phyloP scores from a whole-genome alignment of 2,329 filamentous ascomycete species.

The Fusarium subtropicale region DNA sequence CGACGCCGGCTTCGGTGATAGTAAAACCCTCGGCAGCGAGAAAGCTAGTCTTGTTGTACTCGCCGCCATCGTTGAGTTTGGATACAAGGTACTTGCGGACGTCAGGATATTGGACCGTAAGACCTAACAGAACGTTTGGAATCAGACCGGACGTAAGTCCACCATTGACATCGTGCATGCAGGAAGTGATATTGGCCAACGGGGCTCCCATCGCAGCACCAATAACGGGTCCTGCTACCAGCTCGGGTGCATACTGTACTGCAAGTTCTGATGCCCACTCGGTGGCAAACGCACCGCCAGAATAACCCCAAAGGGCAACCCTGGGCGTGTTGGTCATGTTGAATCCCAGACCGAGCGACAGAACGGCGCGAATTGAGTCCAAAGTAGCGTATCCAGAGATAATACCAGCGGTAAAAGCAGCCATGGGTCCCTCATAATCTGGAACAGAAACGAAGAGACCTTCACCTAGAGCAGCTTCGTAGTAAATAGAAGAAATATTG shows the following conservation, averaged over 20 bases:
- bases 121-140: constrained; percentile 33
- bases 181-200: constrained; percentile 54
- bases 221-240: constrained; percentile 53
- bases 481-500: background rate
- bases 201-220: constrained; percentile 63
- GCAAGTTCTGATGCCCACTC: constrained; percentile 66
- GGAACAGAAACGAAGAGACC: constrained; percentile 55
- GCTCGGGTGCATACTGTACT: constrained; percentile 63
- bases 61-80: constrained; percentile 26
- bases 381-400: constrained; percentile 58
- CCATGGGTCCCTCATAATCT: constrained; percentile 59
- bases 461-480: constrained; percentile 11
- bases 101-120: constrained; percentile 37
- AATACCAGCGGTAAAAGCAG: constrained; percentile 57
- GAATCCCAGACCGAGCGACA: constrained; percentile 51
- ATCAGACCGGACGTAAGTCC: constrained; percentile 34
- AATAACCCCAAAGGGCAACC: constrained; percentile 66
- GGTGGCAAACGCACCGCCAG: constrained; percentile 63
- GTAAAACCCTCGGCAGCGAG: constrained; percentile 33
- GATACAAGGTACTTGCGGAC: constrained; percentile 30
- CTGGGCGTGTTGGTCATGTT: constrained; percentile 34
- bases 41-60: constrained; percentile 39
- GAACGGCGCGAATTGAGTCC: constrained; percentile 58
- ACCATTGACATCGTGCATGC: constrained; percentile 52
- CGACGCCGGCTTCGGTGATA: constrained; percentile 12